Percentiles rank a stretch among this genome's conserved stretches.
These are phyloP conservation scores for Wallemia ichthyophaga DNA, from an alignment of 1,284 basidiomycete genomes.

Conservation along the genomic window DNA sequence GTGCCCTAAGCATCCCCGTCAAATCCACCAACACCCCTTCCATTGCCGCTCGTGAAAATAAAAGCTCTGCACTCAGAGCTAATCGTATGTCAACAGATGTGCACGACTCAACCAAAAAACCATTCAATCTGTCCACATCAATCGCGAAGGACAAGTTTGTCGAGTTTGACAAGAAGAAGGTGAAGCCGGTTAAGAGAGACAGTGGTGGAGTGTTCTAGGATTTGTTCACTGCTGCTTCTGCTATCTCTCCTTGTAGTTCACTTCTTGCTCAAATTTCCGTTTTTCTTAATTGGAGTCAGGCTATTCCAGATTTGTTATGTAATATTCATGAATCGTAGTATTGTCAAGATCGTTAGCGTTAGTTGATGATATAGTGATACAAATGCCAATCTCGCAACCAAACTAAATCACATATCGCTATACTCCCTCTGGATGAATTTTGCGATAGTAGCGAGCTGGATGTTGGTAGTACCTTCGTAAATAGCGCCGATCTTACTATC, in stretches of 20 bases:
- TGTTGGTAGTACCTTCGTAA: slow-evolving; percentile 86
- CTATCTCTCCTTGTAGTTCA: no score
- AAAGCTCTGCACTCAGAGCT: background rate
- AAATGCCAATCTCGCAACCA: no score
- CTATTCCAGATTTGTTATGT: background rate
- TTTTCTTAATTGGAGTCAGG: background rate
- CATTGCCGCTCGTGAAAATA: background rate
- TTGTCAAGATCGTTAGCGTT: no score
- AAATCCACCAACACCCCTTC: background rate
- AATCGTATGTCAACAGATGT: background rate
- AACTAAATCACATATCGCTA: background rate
- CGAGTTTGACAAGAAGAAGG: background rate
- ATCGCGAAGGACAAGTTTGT: background rate
- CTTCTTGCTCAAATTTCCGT: no score
- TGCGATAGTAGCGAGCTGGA: slow-evolving; percentile 86
- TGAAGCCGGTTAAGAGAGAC: background rate
- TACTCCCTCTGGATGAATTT: slow-evolving; percentile 62
- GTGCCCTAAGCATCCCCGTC: background rate
- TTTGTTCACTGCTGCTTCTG: no score
- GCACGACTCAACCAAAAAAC: background rate
- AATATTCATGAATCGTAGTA: background rate
- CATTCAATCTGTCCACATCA: background rate
- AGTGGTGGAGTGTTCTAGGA: background rate
- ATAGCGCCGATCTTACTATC: slow-evolving; percentile 92
- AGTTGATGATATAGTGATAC: no score